These are phyloP conservation scores for Beta macrorhiza DNA, from an alignment of 179 eudicot species.

Conservation along the genomic window DNA sequence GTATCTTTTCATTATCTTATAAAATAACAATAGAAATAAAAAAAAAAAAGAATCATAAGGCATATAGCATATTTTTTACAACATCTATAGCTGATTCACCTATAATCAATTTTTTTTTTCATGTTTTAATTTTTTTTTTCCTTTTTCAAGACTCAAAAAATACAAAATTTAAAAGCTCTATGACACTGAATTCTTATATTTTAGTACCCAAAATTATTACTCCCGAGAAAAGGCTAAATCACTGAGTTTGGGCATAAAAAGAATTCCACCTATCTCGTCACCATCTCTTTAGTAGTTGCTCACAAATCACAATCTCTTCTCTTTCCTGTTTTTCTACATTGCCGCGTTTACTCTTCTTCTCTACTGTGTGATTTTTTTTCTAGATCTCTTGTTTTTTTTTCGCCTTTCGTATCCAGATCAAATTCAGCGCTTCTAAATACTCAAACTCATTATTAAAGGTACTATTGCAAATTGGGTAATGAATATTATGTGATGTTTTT, in stretches of 20 bases:
- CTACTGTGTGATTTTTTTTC: background rate
- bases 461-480: constrained; percentile 1
- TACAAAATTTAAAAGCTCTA: background rate
- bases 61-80: background rate
- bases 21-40: no score
- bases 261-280: constrained; percentile 16
- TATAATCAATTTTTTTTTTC: background rate
- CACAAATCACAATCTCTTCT: background rate
- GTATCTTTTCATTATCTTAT: no score
- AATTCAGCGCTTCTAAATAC: background rate
- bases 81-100: background rate
- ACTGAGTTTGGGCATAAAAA: constrained; percentile 15
- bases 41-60: no score
- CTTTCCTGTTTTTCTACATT: background rate
- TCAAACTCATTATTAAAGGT: constrained; percentile 12
- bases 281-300: constrained; percentile 9
- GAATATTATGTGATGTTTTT: constrained; percentile 1
- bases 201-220: background rate
- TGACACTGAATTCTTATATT: background rate
- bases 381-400: constrained; percentile 18
- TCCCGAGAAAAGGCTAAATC: background rate
- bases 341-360: constrained; percentile 15
- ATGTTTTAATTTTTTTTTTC: no score
- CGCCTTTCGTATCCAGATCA: constrained; percentile 9
- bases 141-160: background rate